Percentiles rank a stretch among this genome's conserved stretches.
These are phyloP conservation scores for Bacidia rubella DNA, from an alignment of 495 filamentous ascomycete genomes.

Conservation along the genomic window DNA sequence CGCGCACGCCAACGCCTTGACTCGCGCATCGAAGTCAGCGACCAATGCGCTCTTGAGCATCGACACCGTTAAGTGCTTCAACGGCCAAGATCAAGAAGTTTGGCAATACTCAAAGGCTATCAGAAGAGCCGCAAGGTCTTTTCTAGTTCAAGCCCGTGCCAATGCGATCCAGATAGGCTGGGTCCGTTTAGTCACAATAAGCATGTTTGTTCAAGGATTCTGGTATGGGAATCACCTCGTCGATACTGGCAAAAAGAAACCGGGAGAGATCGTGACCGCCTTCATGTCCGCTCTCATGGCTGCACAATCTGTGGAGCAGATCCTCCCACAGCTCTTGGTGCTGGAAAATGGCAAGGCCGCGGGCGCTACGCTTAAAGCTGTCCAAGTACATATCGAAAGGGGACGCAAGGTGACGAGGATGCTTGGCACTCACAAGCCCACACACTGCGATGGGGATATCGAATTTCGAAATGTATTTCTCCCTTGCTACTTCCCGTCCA, in stretches of 20 bases:
- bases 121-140: constrained; percentile 45
- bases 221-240: constrained; percentile 72
- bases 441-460: constrained; percentile 49
- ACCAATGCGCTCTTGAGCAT: constrained; percentile 59
- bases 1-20: constrained; percentile 54
- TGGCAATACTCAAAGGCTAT: constrained; percentile 49
- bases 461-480: constrained; percentile 52
- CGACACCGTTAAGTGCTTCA: constrained; percentile 79
- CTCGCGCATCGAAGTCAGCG: constrained; percentile 55
- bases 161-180: constrained; percentile 59
- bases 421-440: constrained; percentile 21
- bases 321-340: constrained; percentile 61
- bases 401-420: constrained; percentile 20
- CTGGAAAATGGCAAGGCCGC: constrained; percentile 73
- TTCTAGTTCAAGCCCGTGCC: constrained; percentile 50
- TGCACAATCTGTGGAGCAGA: constrained; percentile 54
- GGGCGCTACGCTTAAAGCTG: constrained; percentile 40
- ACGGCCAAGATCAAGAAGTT: constrained; percentile 58
- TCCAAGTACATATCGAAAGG: constrained; percentile 27
- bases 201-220: constrained; percentile 83
- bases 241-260: constrained; percentile 33
- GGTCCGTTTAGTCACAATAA: constrained; percentile 57
- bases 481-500: neutral
- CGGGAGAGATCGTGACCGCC: constrained; percentile 66
- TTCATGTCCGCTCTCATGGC: constrained; percentile 73